Evolutionary conservation across 2,329 filamentous ascomycete species (phyloP), one percentile per base, ranked within the genome.

Genomic region (Diaporthe sp.): DNA sequence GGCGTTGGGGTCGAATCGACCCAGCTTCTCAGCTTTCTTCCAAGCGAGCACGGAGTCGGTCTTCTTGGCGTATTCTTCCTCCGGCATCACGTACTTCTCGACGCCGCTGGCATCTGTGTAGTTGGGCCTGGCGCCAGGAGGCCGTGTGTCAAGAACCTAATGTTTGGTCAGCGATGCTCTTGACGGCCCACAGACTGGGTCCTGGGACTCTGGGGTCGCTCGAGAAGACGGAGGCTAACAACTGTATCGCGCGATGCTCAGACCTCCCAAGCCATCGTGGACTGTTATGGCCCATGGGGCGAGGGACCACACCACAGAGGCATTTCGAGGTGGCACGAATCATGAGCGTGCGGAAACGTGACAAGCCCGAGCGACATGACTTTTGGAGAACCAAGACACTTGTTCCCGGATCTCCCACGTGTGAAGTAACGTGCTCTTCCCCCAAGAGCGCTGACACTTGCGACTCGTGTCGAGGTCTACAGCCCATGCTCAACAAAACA

Each of bases 21-120:
- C 97, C n/a, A 98, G 90, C 82, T 97, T 96, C 83, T 98, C 92
- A n/a, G 92, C 87, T 85, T 94, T 96, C 85, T 99, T 99, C 95
- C 95, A 98, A 8, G 96, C 94, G 32, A 98, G 90, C 19, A 99
- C 97, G 4, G 94, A 96, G 84, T 98, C 94, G 56, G 92, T 88
- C 81, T 96, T 95, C 80, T 92, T 91, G 82, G 95, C 95, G 84
- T 99, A 99, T 81, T 96, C 93, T 66, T 92, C 89, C 70, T 90
- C 88, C n/a, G 95, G 94, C 89, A 99, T 93, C 76, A 93, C 91
- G 83, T 97, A 98, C 86, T 98, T 98, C 73, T 95, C 91, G 7
- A 98, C 95, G 13, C 91, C 89, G 56, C 93, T 93, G 58, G 94
- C 89, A 84, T 97, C 96, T 77, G 90, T 93, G 84, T 94, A 95